phyloP scores from a whole-genome alignment of 495 filamentous ascomycete genomes.

The Umbilicaria muhlenbergii region DNA sequence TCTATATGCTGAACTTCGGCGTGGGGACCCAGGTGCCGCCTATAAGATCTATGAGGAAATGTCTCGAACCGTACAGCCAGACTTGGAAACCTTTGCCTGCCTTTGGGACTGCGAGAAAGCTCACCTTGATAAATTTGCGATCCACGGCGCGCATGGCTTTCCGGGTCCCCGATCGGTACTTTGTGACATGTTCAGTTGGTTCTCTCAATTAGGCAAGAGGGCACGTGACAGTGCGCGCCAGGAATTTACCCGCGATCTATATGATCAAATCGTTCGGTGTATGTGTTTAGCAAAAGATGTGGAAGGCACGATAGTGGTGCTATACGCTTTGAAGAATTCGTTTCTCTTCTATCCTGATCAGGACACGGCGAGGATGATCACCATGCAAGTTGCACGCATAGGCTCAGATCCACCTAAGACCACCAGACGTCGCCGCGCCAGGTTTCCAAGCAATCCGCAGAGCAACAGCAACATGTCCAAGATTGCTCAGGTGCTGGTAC shows the following conservation, averaged over 20 bases:
- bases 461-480: conserved; percentile 12
- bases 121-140: conserved; percentile 30
- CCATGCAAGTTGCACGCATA: conserved; percentile 33
- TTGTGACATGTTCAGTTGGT: conserved; percentile 43
- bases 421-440: conserved; percentile 2
- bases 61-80: conserved; percentile 34
- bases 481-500: conserved; percentile 14
- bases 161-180: conserved; percentile 39
- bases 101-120: conserved; percentile 47
- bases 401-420: conserved; percentile 15
- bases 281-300: conserved; percentile 38
- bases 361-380: conserved; percentile 32
- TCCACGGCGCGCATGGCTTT: conserved; percentile 21
- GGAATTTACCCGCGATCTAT: conserved; percentile 34
- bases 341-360: conserved; percentile 40
- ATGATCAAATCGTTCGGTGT: conserved; percentile 39
- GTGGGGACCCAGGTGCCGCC: conserved; percentile 31
- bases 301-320: conserved; percentile 44
- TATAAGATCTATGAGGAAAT: conserved; percentile 39
- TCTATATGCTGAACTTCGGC: conserved; percentile 41
- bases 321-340: conserved; percentile 33
- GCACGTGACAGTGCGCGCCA: conserved; percentile 12
- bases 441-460: background rate
- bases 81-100: conserved; percentile 53
- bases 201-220: conserved; percentile 18